A percentile compares a stretch with the other conserved stretches of the same genome.
These are phyloP conservation scores for Chimonanthus salicifolius DNA, from an alignment of 164 flowering plant genomes.

Conservation along the genomic window DNA sequence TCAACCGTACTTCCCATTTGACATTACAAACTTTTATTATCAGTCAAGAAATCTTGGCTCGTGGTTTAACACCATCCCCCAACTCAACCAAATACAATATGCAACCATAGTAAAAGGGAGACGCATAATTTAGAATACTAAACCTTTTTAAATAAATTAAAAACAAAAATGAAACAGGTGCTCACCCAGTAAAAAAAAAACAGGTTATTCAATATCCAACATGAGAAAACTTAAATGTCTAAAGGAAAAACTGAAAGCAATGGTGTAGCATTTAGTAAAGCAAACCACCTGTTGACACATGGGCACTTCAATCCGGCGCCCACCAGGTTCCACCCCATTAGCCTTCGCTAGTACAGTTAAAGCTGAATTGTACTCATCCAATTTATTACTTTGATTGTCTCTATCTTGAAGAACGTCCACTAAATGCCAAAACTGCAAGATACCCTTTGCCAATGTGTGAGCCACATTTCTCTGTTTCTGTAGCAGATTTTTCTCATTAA, in stretches of 20 bases:
- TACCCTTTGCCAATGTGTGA: conserved; percentile 54
- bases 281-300: conserved; percentile 22
- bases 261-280: not conserved
- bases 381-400: conserved; percentile 16
- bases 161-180: not conserved
- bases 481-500: conserved; percentile 30
- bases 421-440: conserved; percentile 83
- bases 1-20: too few species aligned
- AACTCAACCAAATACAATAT: not conserved
- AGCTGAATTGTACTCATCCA: conserved; percentile 11
- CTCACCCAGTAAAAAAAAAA: not conserved
- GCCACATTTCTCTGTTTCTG: conserved; percentile 52
- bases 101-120: too few species aligned
- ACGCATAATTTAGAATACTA: too few species aligned
- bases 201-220: not conserved
- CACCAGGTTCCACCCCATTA: conserved; percentile 19
- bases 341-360: conserved; percentile 15
- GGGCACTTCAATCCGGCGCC: conserved; percentile 19
- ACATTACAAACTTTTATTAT: too few species aligned
- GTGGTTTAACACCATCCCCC: not conserved
- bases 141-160: too few species aligned
- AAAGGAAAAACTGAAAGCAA: conserved; percentile 1
- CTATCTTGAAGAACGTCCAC: conserved; percentile 33
- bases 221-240: not conserved
- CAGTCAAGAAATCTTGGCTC: not conserved